These are phyloP conservation scores for Brassica incana DNA, from an alignment of 345 rosid genomes.

Conservation along the genomic window DNA sequence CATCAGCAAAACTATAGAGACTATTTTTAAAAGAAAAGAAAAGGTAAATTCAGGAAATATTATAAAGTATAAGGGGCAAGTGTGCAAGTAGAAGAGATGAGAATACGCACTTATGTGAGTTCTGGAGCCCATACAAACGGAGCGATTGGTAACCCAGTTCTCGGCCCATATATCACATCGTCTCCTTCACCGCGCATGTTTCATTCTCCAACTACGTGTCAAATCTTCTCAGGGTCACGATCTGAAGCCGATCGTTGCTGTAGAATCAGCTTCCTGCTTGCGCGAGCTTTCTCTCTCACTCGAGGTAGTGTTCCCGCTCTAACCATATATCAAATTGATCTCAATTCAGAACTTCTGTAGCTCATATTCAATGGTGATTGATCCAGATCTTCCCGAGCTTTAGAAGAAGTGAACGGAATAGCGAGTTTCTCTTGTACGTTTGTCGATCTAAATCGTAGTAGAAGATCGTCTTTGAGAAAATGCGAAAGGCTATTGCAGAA, in stretches of 20 bases:
- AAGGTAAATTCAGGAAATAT: too few relatives aligned
- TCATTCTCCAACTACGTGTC: slow-evolving; percentile 16
- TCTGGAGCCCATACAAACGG: slow-evolving; percentile 5
- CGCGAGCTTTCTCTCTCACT: slow-evolving; percentile 6
- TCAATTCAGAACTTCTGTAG: neutral
- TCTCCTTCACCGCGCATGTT: slow-evolving; percentile 11
- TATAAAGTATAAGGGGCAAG: too few relatives aligned
- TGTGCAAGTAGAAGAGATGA: too few relatives aligned
- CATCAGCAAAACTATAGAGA: too few relatives aligned
- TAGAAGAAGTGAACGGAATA: neutral
- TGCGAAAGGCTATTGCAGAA: neutral
- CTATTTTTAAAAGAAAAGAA: too few relatives aligned
- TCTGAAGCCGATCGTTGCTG: slow-evolving; percentile 34
- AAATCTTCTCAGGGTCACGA: slow-evolving; percentile 28
- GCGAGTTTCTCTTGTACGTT: neutral
- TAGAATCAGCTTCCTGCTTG: slow-evolving; percentile 28
- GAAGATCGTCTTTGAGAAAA: slow-evolving; percentile 6
- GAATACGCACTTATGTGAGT: neutral
- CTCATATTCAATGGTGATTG: slow-evolving; percentile 13
- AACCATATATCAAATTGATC: neutral
- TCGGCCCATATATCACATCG: slow-evolving; percentile 5
- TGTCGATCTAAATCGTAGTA: neutral
- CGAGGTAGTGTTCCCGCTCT: slow-evolving; percentile 25
- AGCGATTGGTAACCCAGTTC: neutral
- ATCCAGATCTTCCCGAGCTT: slow-evolving; percentile 31